phyloP scores from a whole-genome alignment of 768 basidiomycete genomes.

The Mycena venus region DNA sequence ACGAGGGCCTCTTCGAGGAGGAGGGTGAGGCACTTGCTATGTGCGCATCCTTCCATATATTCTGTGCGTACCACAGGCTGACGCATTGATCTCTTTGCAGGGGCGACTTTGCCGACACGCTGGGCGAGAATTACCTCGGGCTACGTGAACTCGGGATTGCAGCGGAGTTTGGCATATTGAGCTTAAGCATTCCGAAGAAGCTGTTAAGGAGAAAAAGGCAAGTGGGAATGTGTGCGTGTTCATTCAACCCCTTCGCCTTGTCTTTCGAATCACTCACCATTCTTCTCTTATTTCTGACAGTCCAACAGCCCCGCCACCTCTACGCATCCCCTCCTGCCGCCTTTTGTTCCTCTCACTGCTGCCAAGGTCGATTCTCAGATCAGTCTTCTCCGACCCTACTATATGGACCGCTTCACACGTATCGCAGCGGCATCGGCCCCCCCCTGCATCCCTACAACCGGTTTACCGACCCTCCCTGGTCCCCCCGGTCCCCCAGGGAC shows the following conservation, averaged over 20 bases:
- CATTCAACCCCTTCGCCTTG: slow-evolving; percentile 6
- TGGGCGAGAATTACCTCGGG: slow-evolving; percentile 95
- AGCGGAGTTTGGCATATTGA: slow-evolving; percentile 83
- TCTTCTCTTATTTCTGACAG: slow-evolving; percentile 52
- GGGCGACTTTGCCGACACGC: slow-evolving; percentile 88
- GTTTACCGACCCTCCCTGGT: slow-evolving; percentile 20
- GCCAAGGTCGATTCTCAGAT: slow-evolving; percentile 83
- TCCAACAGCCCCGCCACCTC: slow-evolving; percentile 79
- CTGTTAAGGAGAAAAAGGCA: slow-evolving; percentile 77
- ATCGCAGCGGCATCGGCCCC: slow-evolving; percentile 47
- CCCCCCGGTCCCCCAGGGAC: slow-evolving; percentile 9
- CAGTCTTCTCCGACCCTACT: slow-evolving; percentile 86
- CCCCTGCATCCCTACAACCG: slow-evolving; percentile 8
- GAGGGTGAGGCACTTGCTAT: slow-evolving; percentile 75
- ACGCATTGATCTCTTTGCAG: slow-evolving; percentile 49
- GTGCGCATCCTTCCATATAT: slow-evolving; percentile 40
- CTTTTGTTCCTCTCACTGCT: slow-evolving; percentile 80
- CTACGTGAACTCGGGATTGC: slow-evolving; percentile 91
- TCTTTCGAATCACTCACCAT: neutral
- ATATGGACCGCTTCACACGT: slow-evolving; percentile 66
- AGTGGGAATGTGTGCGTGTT: slow-evolving; percentile 64
- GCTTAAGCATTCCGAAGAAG: slow-evolving; percentile 82
- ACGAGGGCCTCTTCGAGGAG: slow-evolving; percentile 77
- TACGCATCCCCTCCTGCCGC: slow-evolving; percentile 87
- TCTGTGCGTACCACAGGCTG: neutral